Evolutionary conservation across 352 stramenopile species (phyloP).

Genomic region (Blastocystis sp.): DNA sequence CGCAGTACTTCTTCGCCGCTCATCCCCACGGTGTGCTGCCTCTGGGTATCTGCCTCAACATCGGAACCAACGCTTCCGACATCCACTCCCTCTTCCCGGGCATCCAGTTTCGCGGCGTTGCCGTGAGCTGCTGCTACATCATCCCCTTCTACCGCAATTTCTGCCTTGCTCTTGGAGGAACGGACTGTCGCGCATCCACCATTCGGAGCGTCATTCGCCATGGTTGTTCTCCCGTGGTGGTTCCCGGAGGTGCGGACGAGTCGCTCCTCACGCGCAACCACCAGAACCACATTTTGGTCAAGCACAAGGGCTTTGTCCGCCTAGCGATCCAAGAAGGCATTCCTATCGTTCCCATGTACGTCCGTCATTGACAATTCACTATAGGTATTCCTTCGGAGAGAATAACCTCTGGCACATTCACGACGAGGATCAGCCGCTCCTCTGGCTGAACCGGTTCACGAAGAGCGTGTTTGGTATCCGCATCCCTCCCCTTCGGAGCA

Average conservation of each 20-base stretch:
- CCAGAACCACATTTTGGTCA: constrained; percentile 54
- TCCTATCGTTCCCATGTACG: constrained; percentile 32
- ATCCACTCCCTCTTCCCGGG: constrained; percentile 42
- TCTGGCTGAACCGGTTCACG: constrained; percentile 43
- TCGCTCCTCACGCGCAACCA: constrained; percentile 39
- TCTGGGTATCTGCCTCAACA: constrained; percentile 59
- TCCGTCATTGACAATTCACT: not conserved
- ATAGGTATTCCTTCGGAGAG: constrained; percentile 65
- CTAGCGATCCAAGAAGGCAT: constrained; percentile 43
- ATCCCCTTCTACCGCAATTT: constrained; percentile 61
- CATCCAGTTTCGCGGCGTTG: constrained; percentile 51
- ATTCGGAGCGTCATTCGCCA: constrained; percentile 29
- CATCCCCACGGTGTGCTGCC: constrained; percentile 66
- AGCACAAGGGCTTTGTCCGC: constrained; percentile 51
- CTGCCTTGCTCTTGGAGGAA: constrained; percentile 58
- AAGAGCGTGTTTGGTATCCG: constrained; percentile 54
- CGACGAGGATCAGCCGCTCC: not conserved
- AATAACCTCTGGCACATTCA: constrained; percentile 49
- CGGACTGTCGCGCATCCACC: constrained; percentile 37
- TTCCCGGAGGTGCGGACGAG: constrained; percentile 62
- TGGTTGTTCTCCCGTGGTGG: constrained; percentile 30
- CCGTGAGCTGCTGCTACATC: constrained; percentile 57
- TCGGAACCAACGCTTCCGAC: constrained; percentile 48
- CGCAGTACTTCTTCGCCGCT: constrained; percentile 47
- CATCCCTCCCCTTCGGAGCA: constrained; percentile 34